Evolutionary conservation across 164 flowering plant species (phyloP).

Genomic region (Echeveria elegans): DNA sequence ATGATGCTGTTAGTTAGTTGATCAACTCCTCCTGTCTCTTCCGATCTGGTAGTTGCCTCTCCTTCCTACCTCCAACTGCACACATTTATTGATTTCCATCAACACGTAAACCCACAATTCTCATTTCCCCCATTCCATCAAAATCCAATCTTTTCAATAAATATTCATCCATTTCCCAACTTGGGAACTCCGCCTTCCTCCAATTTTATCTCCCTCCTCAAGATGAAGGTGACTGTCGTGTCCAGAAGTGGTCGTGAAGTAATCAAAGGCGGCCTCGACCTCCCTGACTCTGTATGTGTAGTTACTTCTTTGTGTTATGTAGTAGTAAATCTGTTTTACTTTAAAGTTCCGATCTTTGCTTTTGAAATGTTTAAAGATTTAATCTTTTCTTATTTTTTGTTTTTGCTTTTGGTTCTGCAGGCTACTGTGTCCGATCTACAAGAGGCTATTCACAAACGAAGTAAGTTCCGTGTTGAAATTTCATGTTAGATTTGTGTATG

Average conservation of each 20-base stretch:
- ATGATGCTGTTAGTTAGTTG: background rate
- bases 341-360: background rate
- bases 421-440: background rate
- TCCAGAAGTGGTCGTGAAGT: conserved; percentile 81
- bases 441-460: background rate
- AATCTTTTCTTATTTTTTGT: too few species aligned
- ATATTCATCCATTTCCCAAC: too few species aligned
- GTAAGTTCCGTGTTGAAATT: background rate
- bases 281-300: conserved; percentile 49
- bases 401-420: background rate
- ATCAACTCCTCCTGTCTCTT: background rate
- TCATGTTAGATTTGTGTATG: background rate
- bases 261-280: conserved; percentile 73
- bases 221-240: conserved; percentile 67
- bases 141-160: too few species aligned
- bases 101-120: background rate
- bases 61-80: background rate
- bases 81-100: background rate
- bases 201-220: background rate
- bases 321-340: background rate
- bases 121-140: too few species aligned
- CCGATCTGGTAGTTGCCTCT: background rate
- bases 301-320: background rate
- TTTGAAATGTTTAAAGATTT: background rate
- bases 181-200: background rate